These are phyloP conservation scores for Penicillium frequentans DNA, from an alignment of 2,329 filamentous ascomycete genomes.

Conservation along the genomic window DNA sequence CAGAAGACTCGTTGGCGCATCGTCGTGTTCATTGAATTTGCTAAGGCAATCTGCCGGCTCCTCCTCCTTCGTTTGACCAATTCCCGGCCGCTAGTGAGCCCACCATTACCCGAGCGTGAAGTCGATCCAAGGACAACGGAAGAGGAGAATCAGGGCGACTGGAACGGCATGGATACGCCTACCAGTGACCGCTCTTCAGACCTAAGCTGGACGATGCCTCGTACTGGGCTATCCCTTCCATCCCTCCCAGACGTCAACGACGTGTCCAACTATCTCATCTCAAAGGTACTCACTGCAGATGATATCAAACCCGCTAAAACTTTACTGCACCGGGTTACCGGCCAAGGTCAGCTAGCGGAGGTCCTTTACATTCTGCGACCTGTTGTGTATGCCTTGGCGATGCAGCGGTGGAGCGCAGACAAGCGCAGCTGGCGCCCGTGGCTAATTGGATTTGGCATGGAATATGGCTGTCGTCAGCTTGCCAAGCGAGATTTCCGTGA, in stretches of 20 bases:
- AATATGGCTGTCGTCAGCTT: constrained; percentile 86
- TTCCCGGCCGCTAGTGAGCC: constrained; percentile 76
- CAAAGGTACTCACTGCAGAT: constrained; percentile 89
- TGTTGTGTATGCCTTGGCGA: constrained; percentile 78
- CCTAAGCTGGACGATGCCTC: constrained; percentile 83
- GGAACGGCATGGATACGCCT: constrained; percentile 49
- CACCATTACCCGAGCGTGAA: constrained; percentile 83
- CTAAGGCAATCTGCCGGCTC: constrained; percentile 83
- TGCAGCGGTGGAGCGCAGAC: constrained; percentile 70
- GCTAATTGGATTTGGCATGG: constrained; percentile 80
- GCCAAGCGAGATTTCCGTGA: constrained; percentile 65
- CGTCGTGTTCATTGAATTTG: constrained; percentile 76
- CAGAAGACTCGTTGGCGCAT: constrained; percentile 81
- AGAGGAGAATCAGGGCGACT: constrained; percentile 39
- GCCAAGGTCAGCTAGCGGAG: constrained; percentile 82
- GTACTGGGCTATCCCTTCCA: constrained; percentile 83
- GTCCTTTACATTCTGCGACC: constrained; percentile 89
- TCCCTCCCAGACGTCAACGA: constrained; percentile 77
- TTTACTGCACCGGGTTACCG: constrained; percentile 70
- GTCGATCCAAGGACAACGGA: constrained; percentile 64
- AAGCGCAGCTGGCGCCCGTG: constrained; percentile 88
- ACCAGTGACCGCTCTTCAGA: constrained; percentile 43
- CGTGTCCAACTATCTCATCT: constrained; percentile 82
- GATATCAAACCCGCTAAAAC: constrained; percentile 91
- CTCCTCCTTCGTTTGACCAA: constrained; percentile 80